Base-by-base conservation (phyloP, 108 stramenopile genomes). In the Phaeodactylum tricornutum region DNA sequence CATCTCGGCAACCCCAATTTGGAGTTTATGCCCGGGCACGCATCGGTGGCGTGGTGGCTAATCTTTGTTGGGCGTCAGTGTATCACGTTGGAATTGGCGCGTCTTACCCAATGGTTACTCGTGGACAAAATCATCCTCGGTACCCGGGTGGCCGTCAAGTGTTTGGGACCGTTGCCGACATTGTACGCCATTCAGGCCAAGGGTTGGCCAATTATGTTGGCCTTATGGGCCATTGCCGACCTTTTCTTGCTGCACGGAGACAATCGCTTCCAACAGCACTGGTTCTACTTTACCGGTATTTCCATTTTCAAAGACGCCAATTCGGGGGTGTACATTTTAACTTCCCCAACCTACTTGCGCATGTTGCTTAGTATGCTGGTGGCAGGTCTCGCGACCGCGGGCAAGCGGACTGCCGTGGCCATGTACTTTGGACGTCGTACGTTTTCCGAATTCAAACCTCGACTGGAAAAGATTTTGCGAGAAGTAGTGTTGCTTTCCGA, bases 161-260 rank as follows among this genome's bases (percentile, higher is more conserved):
- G 68, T 21, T 33, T 81, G 37, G 87, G 87, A 24, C 88, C 81
- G 14, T 52, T 85, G 44, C 39, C 73, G 1, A 91, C 84, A 2
- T 53, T 91, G 15, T 68, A 75, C 29, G 71, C 47, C 16, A 69
- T 84, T 3, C 71, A 86, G 53, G 72, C 79, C 27, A 75, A 71
- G 36, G 88, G 88, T 9, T 86, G 79, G 81, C 88, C 88, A 1
- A 76, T 86, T 30, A 4, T 84, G 14, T 14, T 71, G 0, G 46
- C 47, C 26, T 52, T 47, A 20, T 89, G 87, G 87, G 75, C 65
- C 3, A 7, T 77, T 9, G 67, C 60, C 57, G 77, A 75, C 31
- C 56, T 81, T 47, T 1, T 70, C 8, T 37, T 89, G 11, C 44
- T 89, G 7, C 76, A 84, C 27, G 80, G 69, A 12, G 41, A 50